A percentile compares a stretch with the other conserved stretches of the same genome.
Conservation (phyloP, 2,329 filamentous ascomycete genomes). For the Davidsoniella virescens region DNA sequence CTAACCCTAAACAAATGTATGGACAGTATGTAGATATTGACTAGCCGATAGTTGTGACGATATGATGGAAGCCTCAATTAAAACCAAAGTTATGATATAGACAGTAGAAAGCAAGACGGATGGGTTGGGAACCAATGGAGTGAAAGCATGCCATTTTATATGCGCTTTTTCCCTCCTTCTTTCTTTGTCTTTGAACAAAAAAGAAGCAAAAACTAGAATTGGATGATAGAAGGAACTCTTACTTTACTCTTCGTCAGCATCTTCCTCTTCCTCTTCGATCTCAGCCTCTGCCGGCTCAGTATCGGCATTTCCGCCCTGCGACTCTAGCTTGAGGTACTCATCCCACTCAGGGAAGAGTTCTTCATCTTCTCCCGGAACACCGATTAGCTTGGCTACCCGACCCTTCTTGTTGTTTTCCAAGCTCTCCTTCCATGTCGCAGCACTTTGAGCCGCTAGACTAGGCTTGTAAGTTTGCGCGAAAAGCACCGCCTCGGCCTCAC, state of each 20-base stretch:
- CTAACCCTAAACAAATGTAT: too few relatives aligned
- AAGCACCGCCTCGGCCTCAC: conserved; percentile 71
- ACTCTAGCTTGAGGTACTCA: conserved; percentile 69
- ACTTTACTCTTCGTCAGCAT: conserved; percentile 1
- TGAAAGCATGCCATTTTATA: neutral
- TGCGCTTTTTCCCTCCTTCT: neutral
- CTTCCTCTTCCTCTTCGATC: conserved; percentile 14
- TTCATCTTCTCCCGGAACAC: conserved; percentile 63
- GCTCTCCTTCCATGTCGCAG: conserved; percentile 63
- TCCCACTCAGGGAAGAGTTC: conserved; percentile 97
- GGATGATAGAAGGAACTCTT: neutral
- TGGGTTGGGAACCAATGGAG: too few relatives aligned
- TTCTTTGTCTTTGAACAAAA: neutral
- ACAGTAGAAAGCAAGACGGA: conserved; percentile 4
- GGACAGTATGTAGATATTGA: too few relatives aligned
- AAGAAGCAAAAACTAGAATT: conserved; percentile 3
- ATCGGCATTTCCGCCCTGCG: conserved; percentile 46
- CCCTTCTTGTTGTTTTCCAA: conserved; percentile 75
- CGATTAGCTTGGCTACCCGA: conserved; percentile 70
- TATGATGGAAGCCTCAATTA: too few relatives aligned
- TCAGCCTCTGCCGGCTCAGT: conserved; percentile 17
- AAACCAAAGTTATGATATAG: conserved; percentile 6
- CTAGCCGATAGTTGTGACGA: too few relatives aligned
- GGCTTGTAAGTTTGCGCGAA: conserved; percentile 96
- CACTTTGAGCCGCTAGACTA: conserved; percentile 50